phyloP scores from a whole-genome alignment of 148 eudicot species.

The Chenopodium berlandieri region DNA sequence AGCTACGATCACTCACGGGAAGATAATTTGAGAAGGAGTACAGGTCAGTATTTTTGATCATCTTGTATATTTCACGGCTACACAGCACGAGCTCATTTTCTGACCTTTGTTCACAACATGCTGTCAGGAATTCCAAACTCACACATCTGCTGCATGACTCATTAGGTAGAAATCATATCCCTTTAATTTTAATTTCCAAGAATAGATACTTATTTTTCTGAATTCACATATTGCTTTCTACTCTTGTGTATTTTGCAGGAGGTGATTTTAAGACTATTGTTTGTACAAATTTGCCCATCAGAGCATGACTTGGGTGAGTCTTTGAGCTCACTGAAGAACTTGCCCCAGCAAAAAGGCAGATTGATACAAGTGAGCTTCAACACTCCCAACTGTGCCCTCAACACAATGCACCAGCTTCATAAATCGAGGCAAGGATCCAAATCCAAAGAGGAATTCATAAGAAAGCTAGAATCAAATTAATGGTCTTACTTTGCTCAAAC shows the following conservation, averaged over 20 bases:
- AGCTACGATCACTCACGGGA: slow-evolving; percentile 30
- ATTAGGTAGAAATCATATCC: slow-evolving; percentile 45
- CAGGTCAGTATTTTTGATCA: slow-evolving; percentile 36
- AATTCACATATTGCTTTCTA: background rate
- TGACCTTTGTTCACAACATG: slow-evolving; percentile 1
- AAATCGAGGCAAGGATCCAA: too few relatives aligned
- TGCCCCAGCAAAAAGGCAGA: slow-evolving; percentile 79
- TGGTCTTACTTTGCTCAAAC: too few relatives aligned
- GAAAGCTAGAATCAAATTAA: too few relatives aligned
- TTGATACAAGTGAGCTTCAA: slow-evolving; percentile 81
- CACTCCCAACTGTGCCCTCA: too few relatives aligned
- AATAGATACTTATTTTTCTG: too few relatives aligned
- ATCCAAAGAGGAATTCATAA: too few relatives aligned
- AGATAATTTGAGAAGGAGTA: slow-evolving; percentile 48
- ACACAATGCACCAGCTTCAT: too few relatives aligned
- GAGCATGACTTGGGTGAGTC: slow-evolving; percentile 88
- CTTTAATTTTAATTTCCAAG: background rate
- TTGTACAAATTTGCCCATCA: slow-evolving; percentile 93
- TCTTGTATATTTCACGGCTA: background rate
- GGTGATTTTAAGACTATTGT: slow-evolving; percentile 96
- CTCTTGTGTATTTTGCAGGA: slow-evolving; percentile 39
- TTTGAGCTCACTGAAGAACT: slow-evolving; percentile 80
- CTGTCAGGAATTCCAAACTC: slow-evolving; percentile 78
- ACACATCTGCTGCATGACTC: slow-evolving; percentile 93
- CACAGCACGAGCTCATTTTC: background rate